Percentiles rank a stretch among this genome's conserved stretches.
These are phyloP conservation scores for Coemansia sp. DNA, from an alignment of 192 early-diverging fungal genomes.

Conservation along the genomic window DNA sequence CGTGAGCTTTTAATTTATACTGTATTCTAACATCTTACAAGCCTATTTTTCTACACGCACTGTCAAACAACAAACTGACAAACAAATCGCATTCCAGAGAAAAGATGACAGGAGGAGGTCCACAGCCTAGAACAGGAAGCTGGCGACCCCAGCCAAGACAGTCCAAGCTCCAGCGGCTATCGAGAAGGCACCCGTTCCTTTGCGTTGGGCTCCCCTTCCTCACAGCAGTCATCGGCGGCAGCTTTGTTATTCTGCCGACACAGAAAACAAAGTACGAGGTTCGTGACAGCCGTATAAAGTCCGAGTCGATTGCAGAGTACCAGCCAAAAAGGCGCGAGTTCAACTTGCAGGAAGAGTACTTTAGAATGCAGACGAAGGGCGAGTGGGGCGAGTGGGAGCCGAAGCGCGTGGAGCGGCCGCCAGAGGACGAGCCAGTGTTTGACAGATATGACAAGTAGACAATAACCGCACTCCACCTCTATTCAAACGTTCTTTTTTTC, in stretches of 20 bases:
- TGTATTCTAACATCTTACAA: neutral
- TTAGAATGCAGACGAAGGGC: conserved; percentile 41
- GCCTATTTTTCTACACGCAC: too few species aligned
- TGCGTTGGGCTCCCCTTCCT: conserved; percentile 72
- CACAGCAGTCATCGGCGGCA: conserved; percentile 65
- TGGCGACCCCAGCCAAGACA: conserved; percentile 6
- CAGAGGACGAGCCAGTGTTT: conserved; percentile 53
- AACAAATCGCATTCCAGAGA: neutral
- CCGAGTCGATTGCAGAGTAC: conserved; percentile 59
- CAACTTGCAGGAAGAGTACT: conserved; percentile 74
- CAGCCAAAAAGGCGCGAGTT: conserved; percentile 59
- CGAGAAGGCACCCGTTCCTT: conserved; percentile 59
- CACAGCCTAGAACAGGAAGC: conserved; percentile 10
- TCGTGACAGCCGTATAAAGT: conserved; percentile 59
- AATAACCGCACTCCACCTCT: too few species aligned
- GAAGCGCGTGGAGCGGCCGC: conserved; percentile 40
- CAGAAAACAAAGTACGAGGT: conserved; percentile 78
- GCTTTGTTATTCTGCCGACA: conserved; percentile 67
- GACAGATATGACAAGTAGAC: conserved; percentile 33
- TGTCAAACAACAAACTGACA: neutral
- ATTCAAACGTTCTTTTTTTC: neutral
- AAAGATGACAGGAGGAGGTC: conserved; percentile 2
- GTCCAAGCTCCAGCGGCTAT: conserved; percentile 31
- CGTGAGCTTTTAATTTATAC: too few species aligned
- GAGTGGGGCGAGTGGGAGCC: conserved; percentile 54